A percentile compares a stretch with the other conserved stretches of the same genome.
Conservation (phyloP, 148 eudicot genomes). For the Vaccinium macrocarpon region DNA sequence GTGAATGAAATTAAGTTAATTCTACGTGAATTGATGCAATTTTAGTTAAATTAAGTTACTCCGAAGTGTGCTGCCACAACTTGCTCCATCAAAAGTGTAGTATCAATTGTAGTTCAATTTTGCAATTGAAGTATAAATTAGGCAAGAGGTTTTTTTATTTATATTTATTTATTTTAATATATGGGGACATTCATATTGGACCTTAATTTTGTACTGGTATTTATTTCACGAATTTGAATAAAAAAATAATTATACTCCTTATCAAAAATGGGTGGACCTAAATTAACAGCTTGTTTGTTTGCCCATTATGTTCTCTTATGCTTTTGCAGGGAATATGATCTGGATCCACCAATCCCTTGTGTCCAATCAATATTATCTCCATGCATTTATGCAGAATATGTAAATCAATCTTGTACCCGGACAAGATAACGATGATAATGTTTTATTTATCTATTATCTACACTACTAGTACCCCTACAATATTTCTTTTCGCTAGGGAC, state of each 20-base stretch:
- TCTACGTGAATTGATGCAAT: background rate
- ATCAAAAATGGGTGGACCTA: background rate
- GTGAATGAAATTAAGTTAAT: too few relatives aligned
- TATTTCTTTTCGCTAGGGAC: too few relatives aligned
- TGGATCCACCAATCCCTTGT: background rate
- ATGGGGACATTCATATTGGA: background rate
- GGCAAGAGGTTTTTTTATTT: background rate
- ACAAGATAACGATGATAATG: background rate
- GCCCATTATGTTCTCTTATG: background rate
- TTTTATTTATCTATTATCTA: background rate
- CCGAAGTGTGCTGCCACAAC: background rate
- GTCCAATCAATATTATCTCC: slow-evolving; percentile 2
- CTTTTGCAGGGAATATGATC: background rate
- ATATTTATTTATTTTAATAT: background rate
- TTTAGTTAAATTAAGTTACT: too few relatives aligned
- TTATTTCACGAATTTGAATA: background rate
- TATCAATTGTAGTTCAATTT: too few relatives aligned
- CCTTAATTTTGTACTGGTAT: background rate
- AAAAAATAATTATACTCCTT: background rate
- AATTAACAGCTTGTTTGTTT: background rate
- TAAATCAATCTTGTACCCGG: background rate
- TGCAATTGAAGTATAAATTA: too few relatives aligned
- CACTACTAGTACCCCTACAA: background rate
- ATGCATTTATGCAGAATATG: background rate
- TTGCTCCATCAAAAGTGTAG: too few relatives aligned